phyloP scores from a whole-genome alignment of 495 filamentous ascomycete species.

The Aspergillus sparsus region DNA sequence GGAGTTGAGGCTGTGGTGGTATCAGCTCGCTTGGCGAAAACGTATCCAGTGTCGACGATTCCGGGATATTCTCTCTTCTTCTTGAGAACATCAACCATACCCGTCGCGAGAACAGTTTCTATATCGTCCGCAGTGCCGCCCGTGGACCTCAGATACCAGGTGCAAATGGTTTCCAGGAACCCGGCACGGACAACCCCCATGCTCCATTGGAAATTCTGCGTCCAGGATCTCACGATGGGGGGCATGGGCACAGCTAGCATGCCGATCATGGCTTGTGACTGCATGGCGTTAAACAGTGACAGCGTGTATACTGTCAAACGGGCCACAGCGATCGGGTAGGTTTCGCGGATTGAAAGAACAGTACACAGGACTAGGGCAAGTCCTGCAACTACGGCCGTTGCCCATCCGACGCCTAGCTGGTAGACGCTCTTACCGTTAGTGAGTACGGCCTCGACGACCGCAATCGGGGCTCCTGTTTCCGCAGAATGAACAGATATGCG shows the following conservation, averaged over 20 bases:
- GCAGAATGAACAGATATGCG: slow-evolving; percentile 70
- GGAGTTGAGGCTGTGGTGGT: slow-evolving; percentile 24
- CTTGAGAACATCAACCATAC: slow-evolving; percentile 46
- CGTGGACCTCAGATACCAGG: slow-evolving; percentile 94
- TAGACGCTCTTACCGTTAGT: slow-evolving; percentile 93
- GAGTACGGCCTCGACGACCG: slow-evolving; percentile 83
- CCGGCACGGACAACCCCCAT: slow-evolving; percentile 89
- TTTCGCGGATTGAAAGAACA: slow-evolving; percentile 70
- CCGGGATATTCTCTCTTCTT: slow-evolving; percentile 27
- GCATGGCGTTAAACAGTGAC: slow-evolving; percentile 92
- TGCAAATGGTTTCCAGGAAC: slow-evolving; percentile 83
- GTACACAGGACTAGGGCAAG: slow-evolving; percentile 78
- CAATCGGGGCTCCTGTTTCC: slow-evolving; percentile 61
- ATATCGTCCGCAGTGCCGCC: slow-evolving; percentile 82
- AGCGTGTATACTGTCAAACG: slow-evolving; percentile 90
- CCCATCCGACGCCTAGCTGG: slow-evolving; percentile 83
- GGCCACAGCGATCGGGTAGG: slow-evolving; percentile 88
- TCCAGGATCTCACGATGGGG: slow-evolving; percentile 89
- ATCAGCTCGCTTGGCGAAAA: not conserved
- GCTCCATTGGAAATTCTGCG: slow-evolving; percentile 96
- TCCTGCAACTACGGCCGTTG: slow-evolving; percentile 81
- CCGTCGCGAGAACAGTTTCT: slow-evolving; percentile 66
- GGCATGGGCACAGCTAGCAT: slow-evolving; percentile 80
- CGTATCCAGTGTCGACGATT: not conserved
- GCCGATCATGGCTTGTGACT: slow-evolving; percentile 90